A percentile compares a stretch with the other conserved stretches of the same genome.
These are phyloP conservation scores for Metschnikowia vanudenii DNA, from an alignment of 805 yeast species.

Conservation along the genomic window DNA sequence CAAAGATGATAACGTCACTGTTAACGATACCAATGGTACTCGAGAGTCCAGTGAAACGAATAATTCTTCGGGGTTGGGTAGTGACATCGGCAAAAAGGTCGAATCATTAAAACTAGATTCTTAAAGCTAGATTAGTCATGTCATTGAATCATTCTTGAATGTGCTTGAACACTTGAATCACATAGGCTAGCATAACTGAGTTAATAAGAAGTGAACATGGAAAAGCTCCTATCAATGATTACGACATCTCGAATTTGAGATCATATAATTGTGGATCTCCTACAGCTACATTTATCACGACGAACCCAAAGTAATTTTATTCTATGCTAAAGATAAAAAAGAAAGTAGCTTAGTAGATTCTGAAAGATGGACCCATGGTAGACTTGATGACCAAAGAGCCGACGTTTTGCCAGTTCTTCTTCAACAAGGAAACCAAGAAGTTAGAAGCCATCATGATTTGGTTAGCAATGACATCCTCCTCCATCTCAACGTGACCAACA, in stretches of 20 bases:
- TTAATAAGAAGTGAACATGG: background rate
- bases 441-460: slow-evolving; percentile 98
- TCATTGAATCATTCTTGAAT: no score
- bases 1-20: no score
- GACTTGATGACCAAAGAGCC: slow-evolving; percentile 99
- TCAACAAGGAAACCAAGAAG: slow-evolving; percentile 98
- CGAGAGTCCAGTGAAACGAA: background rate
- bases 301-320: slow-evolving; percentile 3
- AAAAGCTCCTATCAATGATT: background rate
- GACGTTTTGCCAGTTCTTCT: slow-evolving; percentile 99
- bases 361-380: slow-evolving; percentile 99
- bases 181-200: background rate
- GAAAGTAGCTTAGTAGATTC: slow-evolving; percentile 76
- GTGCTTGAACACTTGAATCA: no score
- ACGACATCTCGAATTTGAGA: no score
- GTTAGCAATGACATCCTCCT: slow-evolving; percentile 91
- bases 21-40: background rate
- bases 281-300: background rate
- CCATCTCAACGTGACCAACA: slow-evolving; percentile 99
- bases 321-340: slow-evolving; percentile 7
- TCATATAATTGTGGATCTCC: no score
- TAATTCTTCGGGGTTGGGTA: slow-evolving; percentile 10
- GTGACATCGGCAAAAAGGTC: slow-evolving; percentile 1
- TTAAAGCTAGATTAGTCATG: background rate
- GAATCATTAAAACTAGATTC: slow-evolving; percentile 3